Evolutionary conservation across 352 stramenopile species (phyloP), one percentile per base, ranked within the genome.

Genomic region (Globisporangium cylindrosporum): DNA sequence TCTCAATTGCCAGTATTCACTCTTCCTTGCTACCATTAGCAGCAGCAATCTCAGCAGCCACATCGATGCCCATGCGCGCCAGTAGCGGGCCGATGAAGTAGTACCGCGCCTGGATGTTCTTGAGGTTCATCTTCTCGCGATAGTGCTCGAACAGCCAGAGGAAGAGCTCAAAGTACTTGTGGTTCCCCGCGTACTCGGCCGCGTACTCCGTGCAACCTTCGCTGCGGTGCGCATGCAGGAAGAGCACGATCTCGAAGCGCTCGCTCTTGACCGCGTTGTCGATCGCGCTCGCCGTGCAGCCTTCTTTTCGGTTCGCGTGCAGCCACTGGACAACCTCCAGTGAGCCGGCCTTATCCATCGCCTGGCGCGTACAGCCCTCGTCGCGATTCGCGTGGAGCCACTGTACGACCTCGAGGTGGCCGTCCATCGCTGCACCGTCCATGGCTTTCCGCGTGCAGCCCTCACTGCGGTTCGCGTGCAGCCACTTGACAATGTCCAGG

Each of bases 341-440:
- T 41, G 48, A 59, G 34, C 67, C 60, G 60, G 43, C 60, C 55
- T 66, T 66, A 48, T 66, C 60, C 25, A 66, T 66, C 18, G 60
- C 60, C 34, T 66, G 57, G 46, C 60, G 60, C n/a, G 60, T 66
- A 29, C 70, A 75, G 8, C 73, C 75, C 70, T 78, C 71, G 1
- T 65, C 29, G 4, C 73, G 68, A 29, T 78, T 38, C 12, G 38
- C 55, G 54, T 82, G 71, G n/a, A 82, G 67, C 68, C 76, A 82
- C 32, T 78, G 66, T 15, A 80, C 71, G 12, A 80, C 53, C 0
- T 66, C 34, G 5, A 78, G 27, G 48, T 75, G 60, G 20, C 76
- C 73, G 20, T 67, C 64, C 22, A 61, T 66, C 12, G 71, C 71
- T 15, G 73, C 73, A 0, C 27, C 60, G 60, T 66, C 60, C 60